phyloP scores from a whole-genome alignment of 2,329 filamentous ascomycete species.

The Fusarium camptoceras region DNA sequence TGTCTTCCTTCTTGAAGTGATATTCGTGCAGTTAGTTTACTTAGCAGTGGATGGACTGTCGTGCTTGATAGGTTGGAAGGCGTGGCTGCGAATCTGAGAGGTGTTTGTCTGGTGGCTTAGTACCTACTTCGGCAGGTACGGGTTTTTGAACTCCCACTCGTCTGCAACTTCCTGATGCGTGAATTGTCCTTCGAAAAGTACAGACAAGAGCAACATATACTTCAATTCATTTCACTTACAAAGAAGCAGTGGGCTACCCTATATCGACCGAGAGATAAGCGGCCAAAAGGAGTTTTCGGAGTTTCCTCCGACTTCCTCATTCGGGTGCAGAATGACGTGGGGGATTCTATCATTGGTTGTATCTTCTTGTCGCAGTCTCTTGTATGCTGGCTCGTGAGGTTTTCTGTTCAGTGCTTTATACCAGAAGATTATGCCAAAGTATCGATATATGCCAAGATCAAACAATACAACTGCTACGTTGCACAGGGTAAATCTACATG shows the following conservation, averaged over 20 bases:
- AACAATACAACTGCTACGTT: no score
- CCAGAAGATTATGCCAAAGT: neutral
- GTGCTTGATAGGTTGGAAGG: neutral
- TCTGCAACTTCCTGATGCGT: neutral
- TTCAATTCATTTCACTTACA: neutral
- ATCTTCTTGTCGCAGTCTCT: neutral
- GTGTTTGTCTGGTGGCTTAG: neutral
- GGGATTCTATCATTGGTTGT: slow-evolving; percentile 29
- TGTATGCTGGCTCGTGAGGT: neutral
- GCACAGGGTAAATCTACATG: neutral
- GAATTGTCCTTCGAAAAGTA: neutral
- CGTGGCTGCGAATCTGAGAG: neutral
- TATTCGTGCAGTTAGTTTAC: no score
- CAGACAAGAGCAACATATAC: neutral
- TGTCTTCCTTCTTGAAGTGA: neutral
- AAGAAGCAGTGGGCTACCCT: neutral
- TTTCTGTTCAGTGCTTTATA: neutral
- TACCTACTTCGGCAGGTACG: neutral
- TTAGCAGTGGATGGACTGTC: no score
- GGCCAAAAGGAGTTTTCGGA: slow-evolving; percentile 43
- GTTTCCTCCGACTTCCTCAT: slow-evolving; percentile 40
- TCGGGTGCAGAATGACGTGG: neutral
- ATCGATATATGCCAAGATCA: no score
- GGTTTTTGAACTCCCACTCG: slow-evolving; percentile 3
- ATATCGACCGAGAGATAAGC: neutral